These are phyloP conservation scores for Aspergillus viridinutans DNA, from an alignment of 2,329 filamentous ascomycete species.

Conservation along the genomic window DNA sequence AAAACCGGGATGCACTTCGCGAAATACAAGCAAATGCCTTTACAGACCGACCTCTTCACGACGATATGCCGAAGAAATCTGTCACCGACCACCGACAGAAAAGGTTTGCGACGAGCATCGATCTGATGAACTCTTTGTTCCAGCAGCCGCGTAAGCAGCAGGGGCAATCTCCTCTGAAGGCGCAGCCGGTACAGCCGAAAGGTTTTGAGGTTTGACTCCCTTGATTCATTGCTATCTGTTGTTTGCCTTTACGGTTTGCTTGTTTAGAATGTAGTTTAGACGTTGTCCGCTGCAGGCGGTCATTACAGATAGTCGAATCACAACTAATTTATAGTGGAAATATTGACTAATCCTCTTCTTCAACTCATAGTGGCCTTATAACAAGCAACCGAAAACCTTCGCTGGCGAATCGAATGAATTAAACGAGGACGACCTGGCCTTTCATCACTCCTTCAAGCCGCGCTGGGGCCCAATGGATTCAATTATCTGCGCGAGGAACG, in stretches of 20 bases:
- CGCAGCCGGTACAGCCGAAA: conserved; percentile 54
- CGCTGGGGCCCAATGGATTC: conserved; percentile 73
- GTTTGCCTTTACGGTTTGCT: conserved; percentile 13
- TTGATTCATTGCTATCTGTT: conserved; percentile 43
- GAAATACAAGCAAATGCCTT: conserved; percentile 61
- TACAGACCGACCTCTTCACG: conserved; percentile 42
- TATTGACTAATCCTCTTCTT: conserved; percentile 34
- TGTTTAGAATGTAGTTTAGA: conserved; percentile 1
- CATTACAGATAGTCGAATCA: conserved; percentile 27
- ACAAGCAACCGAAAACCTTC: conserved; percentile 69
- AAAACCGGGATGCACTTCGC: conserved; percentile 70
- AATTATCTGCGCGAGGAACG: conserved; percentile 59
- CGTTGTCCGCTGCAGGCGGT: conserved; percentile 9
- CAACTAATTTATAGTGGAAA: conserved; percentile 37
- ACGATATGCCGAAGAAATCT: conserved; percentile 29
- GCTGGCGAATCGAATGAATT: conserved; percentile 59
- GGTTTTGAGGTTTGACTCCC: conserved; percentile 86
- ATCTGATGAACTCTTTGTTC: conserved; percentile 93
- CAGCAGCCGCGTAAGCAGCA: conserved; percentile 57
- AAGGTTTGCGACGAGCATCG: conserved; percentile 82
- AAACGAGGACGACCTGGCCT: conserved; percentile 60
- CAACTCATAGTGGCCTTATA: conserved; percentile 71
- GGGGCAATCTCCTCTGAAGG: conserved; percentile 46
- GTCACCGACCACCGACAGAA: conserved; percentile 39
- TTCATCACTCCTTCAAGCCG: conserved; percentile 71